Conservation (phyloP, 805 yeast species). For the Vanderwaltozyma verrucispora region DNA sequence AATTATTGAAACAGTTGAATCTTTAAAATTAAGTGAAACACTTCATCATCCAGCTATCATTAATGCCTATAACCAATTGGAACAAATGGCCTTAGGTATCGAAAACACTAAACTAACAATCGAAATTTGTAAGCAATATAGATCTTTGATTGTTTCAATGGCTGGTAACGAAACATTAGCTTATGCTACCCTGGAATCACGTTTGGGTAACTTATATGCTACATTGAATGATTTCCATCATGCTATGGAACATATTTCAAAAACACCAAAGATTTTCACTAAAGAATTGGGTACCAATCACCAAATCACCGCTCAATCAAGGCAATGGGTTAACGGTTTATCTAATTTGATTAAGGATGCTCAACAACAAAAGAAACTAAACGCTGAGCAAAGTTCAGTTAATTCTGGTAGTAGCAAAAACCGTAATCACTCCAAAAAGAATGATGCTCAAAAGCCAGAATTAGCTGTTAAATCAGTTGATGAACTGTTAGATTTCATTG, state of each 20-base stretch:
- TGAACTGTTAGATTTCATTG: conserved; percentile 61
- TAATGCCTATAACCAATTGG: conserved; percentile 39
- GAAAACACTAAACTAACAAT: conserved; percentile 45
- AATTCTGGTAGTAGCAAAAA: conserved; percentile 6
- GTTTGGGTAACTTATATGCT: conserved; percentile 54
- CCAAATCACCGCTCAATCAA: conserved; percentile 54
- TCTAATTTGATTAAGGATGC: conserved; percentile 27
- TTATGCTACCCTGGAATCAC: conserved; percentile 57
- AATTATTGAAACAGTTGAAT: conserved; percentile 38
- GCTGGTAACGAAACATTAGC: conserved; percentile 53
- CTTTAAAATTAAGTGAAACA: conserved; percentile 35
- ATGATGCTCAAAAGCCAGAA: conserved; percentile 36
- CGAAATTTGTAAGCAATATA: conserved; percentile 42
- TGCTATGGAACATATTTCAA: conserved; percentile 46
- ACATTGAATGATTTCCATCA: conserved; percentile 40
- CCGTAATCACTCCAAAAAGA: conserved; percentile 22
- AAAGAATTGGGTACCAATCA: conserved; percentile 58
- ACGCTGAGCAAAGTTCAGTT: conserved; percentile 20
- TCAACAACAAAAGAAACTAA: conserved; percentile 19
- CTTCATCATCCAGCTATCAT: conserved; percentile 62
- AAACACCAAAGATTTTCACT: conserved; percentile 48
- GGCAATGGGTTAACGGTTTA: conserved; percentile 52
- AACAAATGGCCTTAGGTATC: conserved; percentile 49
- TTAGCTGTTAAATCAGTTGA: conserved; percentile 59
- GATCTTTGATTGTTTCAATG: conserved; percentile 38